These are phyloP conservation scores for Plantago rigida DNA, from an alignment of 305 asterid species.

Conservation along the genomic window DNA sequence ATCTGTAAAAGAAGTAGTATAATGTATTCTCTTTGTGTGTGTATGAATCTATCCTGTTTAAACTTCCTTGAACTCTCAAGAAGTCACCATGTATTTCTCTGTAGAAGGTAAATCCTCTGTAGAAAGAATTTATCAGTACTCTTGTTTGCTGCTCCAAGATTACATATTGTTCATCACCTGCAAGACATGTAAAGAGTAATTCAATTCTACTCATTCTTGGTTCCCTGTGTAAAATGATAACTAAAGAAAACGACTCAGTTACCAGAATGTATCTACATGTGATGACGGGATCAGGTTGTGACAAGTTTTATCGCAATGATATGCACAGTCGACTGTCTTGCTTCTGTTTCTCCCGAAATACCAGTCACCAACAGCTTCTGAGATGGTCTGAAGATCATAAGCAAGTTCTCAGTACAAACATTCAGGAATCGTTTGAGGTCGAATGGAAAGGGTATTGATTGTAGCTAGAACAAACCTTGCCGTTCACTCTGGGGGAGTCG, in stretches of 20 bases:
- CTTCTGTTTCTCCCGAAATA: conserved; percentile 57
- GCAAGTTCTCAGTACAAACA: not conserved
- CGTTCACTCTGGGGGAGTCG: conserved; percentile 64
- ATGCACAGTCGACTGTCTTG: conserved; percentile 75
- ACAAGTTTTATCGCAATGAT: conserved; percentile 72
- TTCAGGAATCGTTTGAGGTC: not conserved
- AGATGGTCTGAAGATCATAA: conserved; percentile 45
- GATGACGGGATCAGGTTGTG: conserved; percentile 41
- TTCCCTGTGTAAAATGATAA: not conserved
- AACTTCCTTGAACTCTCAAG: not conserved
- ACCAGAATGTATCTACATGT: conserved; percentile 24
- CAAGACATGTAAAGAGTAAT: not conserved
- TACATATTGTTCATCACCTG: conserved; percentile 22
- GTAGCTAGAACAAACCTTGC: conserved; percentile 41
- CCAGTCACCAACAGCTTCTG: conserved; percentile 93
- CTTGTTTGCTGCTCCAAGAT: conserved; percentile 23
- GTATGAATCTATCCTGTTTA: not conserved
- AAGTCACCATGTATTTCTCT: conserved; percentile 5
- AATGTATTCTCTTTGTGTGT: conserved; percentile 3
- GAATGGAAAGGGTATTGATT: not conserved
- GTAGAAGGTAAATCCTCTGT: conserved; percentile 24
- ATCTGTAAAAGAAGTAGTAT: not conserved
- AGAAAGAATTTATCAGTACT: conserved; percentile 13
- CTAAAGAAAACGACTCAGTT: not conserved
- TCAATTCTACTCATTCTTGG: too few species aligned